Evolutionary conservation across 1,139 yeast genomes (phyloP).

Genomic region (Saccharomyces pastorianus): DNA sequence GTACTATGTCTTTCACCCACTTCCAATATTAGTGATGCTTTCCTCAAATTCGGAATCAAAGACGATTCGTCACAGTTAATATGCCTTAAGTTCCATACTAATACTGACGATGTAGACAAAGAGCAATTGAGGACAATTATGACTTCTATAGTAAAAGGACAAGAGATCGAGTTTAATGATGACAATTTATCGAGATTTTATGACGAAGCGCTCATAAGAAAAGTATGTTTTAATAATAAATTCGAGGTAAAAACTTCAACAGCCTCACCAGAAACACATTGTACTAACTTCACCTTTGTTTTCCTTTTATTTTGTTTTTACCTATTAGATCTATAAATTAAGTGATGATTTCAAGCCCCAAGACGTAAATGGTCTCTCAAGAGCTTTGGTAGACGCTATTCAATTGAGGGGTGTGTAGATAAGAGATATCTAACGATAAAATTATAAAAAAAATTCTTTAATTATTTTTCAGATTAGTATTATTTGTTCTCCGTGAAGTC

Average conservation of each 20-base stretch:
- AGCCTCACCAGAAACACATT: background rate
- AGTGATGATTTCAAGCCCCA: constrained; percentile 16
- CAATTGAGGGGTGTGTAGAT: constrained; percentile 31
- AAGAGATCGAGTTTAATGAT: constrained; percentile 32
- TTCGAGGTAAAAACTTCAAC: too few species aligned
- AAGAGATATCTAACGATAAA: background rate
- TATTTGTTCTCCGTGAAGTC: background rate
- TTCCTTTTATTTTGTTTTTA: constrained; percentile 1
- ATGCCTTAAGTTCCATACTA: constrained; percentile 33
- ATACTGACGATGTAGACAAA: constrained; percentile 12
- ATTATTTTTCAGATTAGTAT: background rate
- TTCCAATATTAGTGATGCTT: constrained; percentile 41
- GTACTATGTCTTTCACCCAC: constrained; percentile 46
- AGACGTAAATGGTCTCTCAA: constrained; percentile 20
- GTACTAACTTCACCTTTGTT: constrained; percentile 3
- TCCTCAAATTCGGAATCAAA: constrained; percentile 40
- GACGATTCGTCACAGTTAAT: constrained; percentile 33
- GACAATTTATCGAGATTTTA: constrained; percentile 26
- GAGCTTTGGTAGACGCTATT: constrained; percentile 32
- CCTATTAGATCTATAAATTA: constrained; percentile 23
- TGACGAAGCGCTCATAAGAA: constrained; percentile 34
- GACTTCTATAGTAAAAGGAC: constrained; percentile 29
- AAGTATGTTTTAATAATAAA: constrained; percentile 18
- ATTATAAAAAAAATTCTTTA: background rate
- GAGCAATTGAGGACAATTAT: constrained; percentile 8